A percentile compares a stretch with the other conserved stretches of the same genome.
Conservation (phyloP, 257 asterid genomes). For the Salvia rosmarinus region DNA sequence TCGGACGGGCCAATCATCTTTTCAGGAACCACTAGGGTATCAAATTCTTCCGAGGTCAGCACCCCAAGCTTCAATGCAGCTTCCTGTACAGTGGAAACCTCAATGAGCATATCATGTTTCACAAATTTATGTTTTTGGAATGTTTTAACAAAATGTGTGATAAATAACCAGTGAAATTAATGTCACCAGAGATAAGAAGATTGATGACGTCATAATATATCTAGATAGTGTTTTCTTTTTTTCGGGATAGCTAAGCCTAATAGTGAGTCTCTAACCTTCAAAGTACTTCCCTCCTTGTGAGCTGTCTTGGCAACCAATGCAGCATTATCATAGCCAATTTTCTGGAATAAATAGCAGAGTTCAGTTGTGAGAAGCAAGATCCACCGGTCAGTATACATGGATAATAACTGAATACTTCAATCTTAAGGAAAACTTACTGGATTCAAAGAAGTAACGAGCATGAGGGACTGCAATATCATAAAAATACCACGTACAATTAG, state of each 20-base stretch:
- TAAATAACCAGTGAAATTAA: neutral
- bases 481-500: conserved; percentile 23
- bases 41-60: conserved; percentile 76
- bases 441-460: conserved; percentile 95
- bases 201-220: neutral
- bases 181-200: neutral
- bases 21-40: conserved; percentile 83
- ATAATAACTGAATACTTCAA: neutral
- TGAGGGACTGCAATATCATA: conserved; percentile 79
- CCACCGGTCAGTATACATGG: neutral
- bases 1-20: conserved; percentile 91
- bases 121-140: neutral
- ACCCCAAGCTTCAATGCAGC: conserved; percentile 86
- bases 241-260: neutral
- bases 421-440: conserved; percentile 60
- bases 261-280: conserved; percentile 65
- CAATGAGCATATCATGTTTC: conserved; percentile 13
- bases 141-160: neutral
- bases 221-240: neutral
- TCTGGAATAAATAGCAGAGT: conserved; percentile 50
- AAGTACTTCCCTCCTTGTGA: conserved; percentile 90
- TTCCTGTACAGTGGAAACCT: conserved; percentile 55
- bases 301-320: conserved; percentile 98
- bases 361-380: conserved; percentile 17
- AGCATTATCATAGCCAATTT: conserved; percentile 96